Base-by-base conservation (phyloP, 441 rosid species). In the Syzygium syzygioides region DNA sequence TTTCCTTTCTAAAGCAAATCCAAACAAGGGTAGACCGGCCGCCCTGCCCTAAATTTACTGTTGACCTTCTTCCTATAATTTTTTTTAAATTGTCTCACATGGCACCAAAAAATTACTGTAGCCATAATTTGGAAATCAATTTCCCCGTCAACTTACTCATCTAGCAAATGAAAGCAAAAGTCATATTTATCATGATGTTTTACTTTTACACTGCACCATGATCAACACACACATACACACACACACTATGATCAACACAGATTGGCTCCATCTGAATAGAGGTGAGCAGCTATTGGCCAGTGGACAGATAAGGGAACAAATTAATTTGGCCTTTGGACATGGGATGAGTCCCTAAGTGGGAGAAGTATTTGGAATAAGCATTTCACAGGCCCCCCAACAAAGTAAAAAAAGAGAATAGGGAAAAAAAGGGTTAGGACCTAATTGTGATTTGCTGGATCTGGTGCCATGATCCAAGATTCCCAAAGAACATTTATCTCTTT, bases 361-460 rank as follows among this genome's bases (percentile, higher is more conserved):
- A 55, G 87, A 88, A 89, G 88, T 92, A 92, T 90, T 89, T 91
- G 91, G 93, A 71, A 71, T 71, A 37, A 71, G 80, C 80, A 71
- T 71, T 71, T 62, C 71, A 14, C 71, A n/a, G 71, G 71, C 19
- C 71, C 71, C 71, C 34, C 15, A 34, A 71, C 6, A 71, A 71
- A 71, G 80, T n/a, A n/a, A 11, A 41, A 71, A 19, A 20, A 66
- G 79, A 32, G 45, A 68, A 32, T 2, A 18, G 79, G 23, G 23
- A 34, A 71, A 19, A 19, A 19, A 10, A 11, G 83, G 83, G 83
- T 37, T 6, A 37, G 41, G 4, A 37, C 17, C 5, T 71, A 71
- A 71, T 32, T 87, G 79, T 55, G 92, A 87, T 93, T 90, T 41
- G 87, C 59, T 91, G 91, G 90, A 91, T 91, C 93, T 6, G 91